Evolutionary conservation across 495 filamentous ascomycete species (phyloP).

Genomic region (Penicillium angulare): DNA sequence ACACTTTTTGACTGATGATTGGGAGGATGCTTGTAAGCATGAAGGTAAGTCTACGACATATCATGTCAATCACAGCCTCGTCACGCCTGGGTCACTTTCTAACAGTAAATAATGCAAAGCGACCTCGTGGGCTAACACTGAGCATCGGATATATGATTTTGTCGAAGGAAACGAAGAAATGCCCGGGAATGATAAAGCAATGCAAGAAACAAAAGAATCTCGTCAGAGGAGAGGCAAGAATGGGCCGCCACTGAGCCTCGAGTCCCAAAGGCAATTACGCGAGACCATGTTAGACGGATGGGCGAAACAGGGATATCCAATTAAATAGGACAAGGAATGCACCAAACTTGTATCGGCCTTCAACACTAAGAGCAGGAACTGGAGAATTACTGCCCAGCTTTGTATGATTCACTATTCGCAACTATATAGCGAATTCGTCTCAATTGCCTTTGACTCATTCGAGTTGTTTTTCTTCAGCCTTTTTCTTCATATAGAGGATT

Average conservation of each 20-base stretch:
- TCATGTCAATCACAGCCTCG: neutral
- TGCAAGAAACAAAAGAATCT: constrained; percentile 57
- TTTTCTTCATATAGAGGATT: neutral
- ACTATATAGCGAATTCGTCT: too few relatives aligned
- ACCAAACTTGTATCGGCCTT: too few relatives aligned
- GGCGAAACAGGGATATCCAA: constrained; percentile 16
- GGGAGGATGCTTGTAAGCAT: constrained; percentile 49
- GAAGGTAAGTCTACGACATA: constrained; percentile 47
- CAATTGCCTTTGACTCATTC: too few relatives aligned
- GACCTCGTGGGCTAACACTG: constrained; percentile 77
- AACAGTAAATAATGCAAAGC: constrained; percentile 36
- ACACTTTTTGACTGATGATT: constrained; percentile 73
- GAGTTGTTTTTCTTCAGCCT: too few relatives aligned
- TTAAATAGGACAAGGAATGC: too few relatives aligned
- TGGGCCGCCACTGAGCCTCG: constrained; percentile 1
- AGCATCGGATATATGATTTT: constrained; percentile 68
- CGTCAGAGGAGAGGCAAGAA: constrained; percentile 43
- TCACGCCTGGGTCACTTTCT: neutral
- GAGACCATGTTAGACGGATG: constrained; percentile 9
- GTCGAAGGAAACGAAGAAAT: constrained; percentile 25
- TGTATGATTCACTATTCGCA: too few relatives aligned
- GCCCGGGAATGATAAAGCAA: constrained; percentile 38
- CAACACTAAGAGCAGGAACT: too few relatives aligned
- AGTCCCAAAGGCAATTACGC: constrained; percentile 10
- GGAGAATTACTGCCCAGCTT: too few relatives aligned